Conservation (phyloP, 345 rosid species). For the Linum tenue region DNA sequence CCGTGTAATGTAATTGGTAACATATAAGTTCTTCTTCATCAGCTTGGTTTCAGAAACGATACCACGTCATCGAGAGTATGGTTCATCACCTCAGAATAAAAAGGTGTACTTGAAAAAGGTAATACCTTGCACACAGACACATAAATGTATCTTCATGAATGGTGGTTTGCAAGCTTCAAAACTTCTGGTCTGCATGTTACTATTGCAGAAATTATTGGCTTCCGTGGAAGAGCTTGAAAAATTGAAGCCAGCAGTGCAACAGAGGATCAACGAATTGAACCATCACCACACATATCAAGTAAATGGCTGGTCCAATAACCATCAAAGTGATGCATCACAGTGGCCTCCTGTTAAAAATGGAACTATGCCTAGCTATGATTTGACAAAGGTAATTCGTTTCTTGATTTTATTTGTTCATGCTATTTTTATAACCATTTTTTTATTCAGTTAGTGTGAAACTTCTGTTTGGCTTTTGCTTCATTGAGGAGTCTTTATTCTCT, state of each 20-base stretch:
- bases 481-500: too few species aligned
- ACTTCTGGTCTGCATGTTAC: slow-evolving; percentile 11
- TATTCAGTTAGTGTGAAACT: neutral
- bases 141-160: neutral
- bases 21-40: slow-evolving; percentile 18
- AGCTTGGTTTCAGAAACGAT: slow-evolving; percentile 94
- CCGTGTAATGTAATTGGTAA: slow-evolving; percentile 1
- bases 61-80: slow-evolving; percentile 77
- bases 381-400: slow-evolving; percentile 41
- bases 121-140: slow-evolving; percentile 2
- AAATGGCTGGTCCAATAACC: slow-evolving; percentile 23
- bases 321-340: slow-evolving; percentile 33
- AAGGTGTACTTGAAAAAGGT: slow-evolving; percentile 61
- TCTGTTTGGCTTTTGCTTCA: neutral
- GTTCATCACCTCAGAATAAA: slow-evolving; percentile 35
- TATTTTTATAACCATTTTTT: neutral
- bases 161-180: slow-evolving; percentile 11
- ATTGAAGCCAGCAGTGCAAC: slow-evolving; percentile 70
- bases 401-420: slow-evolving; percentile 11
- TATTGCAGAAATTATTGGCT: slow-evolving; percentile 50
- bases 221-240: slow-evolving; percentile 75
- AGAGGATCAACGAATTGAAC: slow-evolving; percentile 48
- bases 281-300: slow-evolving; percentile 33
- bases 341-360: slow-evolving; percentile 43
- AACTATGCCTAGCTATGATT: slow-evolving; percentile 26